These are phyloP conservation scores for Boletus barrowsii DNA, from an alignment of 768 basidiomycete species.

Conservation along the genomic window DNA sequence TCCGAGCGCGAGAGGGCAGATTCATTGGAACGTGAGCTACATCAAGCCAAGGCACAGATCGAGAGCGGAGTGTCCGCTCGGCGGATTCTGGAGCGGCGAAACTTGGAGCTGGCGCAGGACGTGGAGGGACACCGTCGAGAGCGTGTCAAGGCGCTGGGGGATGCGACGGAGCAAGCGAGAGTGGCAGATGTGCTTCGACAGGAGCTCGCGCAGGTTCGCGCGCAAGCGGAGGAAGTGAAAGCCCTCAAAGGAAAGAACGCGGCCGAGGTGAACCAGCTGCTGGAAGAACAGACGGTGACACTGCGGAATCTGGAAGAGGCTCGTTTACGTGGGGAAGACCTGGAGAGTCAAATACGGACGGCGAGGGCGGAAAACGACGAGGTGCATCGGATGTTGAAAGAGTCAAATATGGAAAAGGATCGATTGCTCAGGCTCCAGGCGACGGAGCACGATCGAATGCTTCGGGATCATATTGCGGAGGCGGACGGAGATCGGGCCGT, in stretches of 20 bases:
- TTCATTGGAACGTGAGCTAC: constrained; percentile 61
- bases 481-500: constrained; percentile 93
- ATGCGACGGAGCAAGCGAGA: constrained; percentile 65
- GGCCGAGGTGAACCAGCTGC: constrained; percentile 57
- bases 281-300: constrained; percentile 75
- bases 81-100: constrained; percentile 62
- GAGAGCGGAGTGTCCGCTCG: constrained; percentile 63
- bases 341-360: constrained; percentile 71
- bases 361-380: constrained; percentile 72
- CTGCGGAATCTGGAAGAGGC: constrained; percentile 73
- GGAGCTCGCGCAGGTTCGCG: constrained; percentile 57
- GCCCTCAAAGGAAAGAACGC: constrained; percentile 61
- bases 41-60: constrained; percentile 56
- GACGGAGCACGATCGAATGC: constrained; percentile 58
- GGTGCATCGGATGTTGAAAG: constrained; percentile 57
- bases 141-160: constrained; percentile 56
- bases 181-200: constrained; percentile 57
- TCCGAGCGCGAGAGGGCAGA: constrained; percentile 53
- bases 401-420: constrained; percentile 77
- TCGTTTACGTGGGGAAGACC: constrained; percentile 65
- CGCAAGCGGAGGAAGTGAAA: constrained; percentile 68
- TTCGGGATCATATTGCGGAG: constrained; percentile 88
- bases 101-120: constrained; percentile 52
- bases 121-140: constrained; percentile 53
- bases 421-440: constrained; percentile 69